Base-by-base conservation (phyloP, 2,329 filamentous ascomycete species). In the Cryoendolithus antarcticus region DNA sequence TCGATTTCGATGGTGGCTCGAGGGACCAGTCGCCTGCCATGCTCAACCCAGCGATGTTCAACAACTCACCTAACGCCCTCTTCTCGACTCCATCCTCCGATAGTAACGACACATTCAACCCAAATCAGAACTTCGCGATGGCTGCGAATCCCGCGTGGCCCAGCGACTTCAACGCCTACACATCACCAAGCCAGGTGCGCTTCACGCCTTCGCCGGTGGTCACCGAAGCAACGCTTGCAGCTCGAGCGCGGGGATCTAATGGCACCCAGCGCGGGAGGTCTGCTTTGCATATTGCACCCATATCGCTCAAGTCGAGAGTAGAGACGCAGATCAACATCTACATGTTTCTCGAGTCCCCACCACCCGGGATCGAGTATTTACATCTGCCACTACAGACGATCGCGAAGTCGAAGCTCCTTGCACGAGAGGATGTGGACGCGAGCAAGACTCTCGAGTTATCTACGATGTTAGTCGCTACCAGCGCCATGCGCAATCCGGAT, bases 301-400 rank as follows among this genome's bases (percentile, higher is more conserved):
- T 61, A 19, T 54, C 56, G 7, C 50, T 59, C 41, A 96, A 95
- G 62, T 94, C 88, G 10, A 79, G 91, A 13, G 91, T 96, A 11
- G 91, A 98, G 65, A 96, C 91, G 0, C 91, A 96, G 57, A 95
- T 96, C 50, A 84, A 83, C 6, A 85, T 95, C 49, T 80, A 80
- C 52, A 71, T 96, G 61, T 82, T 79, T 0, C 62, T 96, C 30
- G 80, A 77, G 41, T 77, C 82, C 12, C 66, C 93, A 34, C 86
- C 88, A 1, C 65, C 71, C 1, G 81, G 82, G 8, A 75, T 88
- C 41, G 83, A 80, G 47, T 85, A 81, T 56, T 66, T 96, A 37
- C 86, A 93, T 54, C 72, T 98, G 10, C 91, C 89, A 4, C 77
- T 81, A 3, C 80, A 95, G 56, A 93, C 86, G 1, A 91, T 98